phyloP scores from a whole-genome alignment of 2,329 filamentous ascomycete species.

The Xylariaceae sp. region DNA sequence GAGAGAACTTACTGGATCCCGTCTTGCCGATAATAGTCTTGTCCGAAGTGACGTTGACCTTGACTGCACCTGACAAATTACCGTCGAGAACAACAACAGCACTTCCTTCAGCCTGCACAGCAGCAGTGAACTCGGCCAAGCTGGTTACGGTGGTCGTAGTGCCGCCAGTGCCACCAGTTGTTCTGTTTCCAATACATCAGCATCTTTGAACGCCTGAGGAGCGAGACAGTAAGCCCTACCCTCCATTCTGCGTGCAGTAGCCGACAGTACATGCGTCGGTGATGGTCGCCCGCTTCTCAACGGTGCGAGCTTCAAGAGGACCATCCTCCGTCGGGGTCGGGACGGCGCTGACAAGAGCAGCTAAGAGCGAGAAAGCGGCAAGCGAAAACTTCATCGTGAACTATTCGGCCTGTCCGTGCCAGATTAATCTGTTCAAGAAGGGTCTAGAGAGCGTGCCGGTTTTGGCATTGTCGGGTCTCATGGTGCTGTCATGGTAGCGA shows the following conservation, averaged over 20 bases:
- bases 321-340: constrained; percentile 29
- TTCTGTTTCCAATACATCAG: constrained; percentile 29
- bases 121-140: constrained; percentile 43
- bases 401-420: not conserved
- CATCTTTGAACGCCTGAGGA: not conserved
- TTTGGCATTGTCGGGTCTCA: too few species aligned
- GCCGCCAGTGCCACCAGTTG: constrained; percentile 48
- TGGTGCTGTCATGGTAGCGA: too few species aligned
- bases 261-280: constrained; percentile 35
- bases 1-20: constrained; percentile 23
- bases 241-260: constrained; percentile 32
- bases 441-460: too few species aligned
- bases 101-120: constrained; percentile 41
- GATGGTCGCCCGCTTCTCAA: constrained; percentile 34
- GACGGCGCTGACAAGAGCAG: constrained; percentile 28
- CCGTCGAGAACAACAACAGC: constrained; percentile 41
- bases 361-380: constrained; percentile 16
- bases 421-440: too few species aligned
- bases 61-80: constrained; percentile 35
- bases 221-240: constrained; percentile 2
- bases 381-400: constrained; percentile 12
- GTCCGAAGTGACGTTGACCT: constrained; percentile 41
- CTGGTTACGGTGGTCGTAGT: constrained; percentile 46
- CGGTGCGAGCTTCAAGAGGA: constrained; percentile 22
- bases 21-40: constrained; percentile 42